These are phyloP conservation scores for Cryptococcus maquisensis DNA, from an alignment of 1,284 basidiomycete genomes.

Conservation along the genomic window DNA sequence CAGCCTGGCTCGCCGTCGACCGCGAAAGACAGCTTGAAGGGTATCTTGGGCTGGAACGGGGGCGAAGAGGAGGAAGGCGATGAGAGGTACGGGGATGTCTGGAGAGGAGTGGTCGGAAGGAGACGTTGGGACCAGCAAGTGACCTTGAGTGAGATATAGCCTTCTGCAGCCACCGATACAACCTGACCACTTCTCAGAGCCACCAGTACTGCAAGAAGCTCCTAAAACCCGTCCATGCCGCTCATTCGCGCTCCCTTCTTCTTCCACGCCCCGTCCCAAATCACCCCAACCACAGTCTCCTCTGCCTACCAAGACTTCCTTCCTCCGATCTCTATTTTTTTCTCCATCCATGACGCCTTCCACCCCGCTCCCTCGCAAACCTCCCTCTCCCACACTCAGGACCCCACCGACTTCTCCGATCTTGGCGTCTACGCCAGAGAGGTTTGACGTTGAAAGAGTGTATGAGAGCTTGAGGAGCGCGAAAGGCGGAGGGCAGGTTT, in stretches of 20 bases:
- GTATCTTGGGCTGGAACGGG: neutral
- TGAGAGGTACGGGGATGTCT: neutral
- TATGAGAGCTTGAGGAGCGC: neutral
- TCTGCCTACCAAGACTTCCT: neutral
- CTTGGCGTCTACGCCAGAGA: neutral
- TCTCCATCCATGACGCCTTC: neutral
- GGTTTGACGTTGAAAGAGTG: conserved; percentile 3
- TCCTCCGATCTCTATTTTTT: neutral
- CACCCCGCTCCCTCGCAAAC: neutral
- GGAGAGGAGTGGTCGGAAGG: neutral
- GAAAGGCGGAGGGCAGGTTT: neutral
- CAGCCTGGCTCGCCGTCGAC: neutral
- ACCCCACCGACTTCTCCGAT: neutral
- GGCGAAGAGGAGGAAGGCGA: neutral
- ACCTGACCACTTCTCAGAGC: neutral
- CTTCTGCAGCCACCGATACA: neutral
- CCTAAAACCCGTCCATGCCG: neutral
- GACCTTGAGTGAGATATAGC: neutral
- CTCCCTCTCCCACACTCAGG: neutral
- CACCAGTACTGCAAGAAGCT: neutral
- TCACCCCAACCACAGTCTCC: neutral
- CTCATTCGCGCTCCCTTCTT: neutral
- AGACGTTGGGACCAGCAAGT: neutral
- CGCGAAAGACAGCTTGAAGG: neutral
- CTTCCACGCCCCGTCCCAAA: neutral